Evolutionary conservation across 1,284 basidiomycete species (phyloP).

Genomic region (Boletus chippewaensis): DNA sequence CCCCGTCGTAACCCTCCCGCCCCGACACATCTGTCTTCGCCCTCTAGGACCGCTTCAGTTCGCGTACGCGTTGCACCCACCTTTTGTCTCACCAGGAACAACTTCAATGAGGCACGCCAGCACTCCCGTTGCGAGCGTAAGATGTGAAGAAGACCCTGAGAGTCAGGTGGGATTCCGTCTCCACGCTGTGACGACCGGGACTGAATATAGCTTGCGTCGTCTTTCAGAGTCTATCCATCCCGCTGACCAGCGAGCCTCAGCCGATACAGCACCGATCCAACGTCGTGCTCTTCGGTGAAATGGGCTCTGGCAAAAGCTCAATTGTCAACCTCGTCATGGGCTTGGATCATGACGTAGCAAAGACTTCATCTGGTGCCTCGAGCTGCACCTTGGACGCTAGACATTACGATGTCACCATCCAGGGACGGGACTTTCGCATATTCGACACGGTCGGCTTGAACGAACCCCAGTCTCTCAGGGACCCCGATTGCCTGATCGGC

Average conservation of each 20-base stretch:
- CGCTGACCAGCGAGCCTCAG: slow-evolving; percentile 9
- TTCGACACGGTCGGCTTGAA: slow-evolving; percentile 31
- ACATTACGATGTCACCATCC: slow-evolving; percentile 20
- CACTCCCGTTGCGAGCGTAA: not conserved
- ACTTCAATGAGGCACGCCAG: slow-evolving; percentile 8
- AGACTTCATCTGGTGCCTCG: slow-evolving; percentile 19
- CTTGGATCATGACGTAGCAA: slow-evolving; percentile 13
- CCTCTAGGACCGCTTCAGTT: not conserved
- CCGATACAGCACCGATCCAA: slow-evolving; percentile 16
- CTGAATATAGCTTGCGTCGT: slow-evolving; percentile 6
- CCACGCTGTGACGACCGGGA: not conserved
- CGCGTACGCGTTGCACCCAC: not conserved
- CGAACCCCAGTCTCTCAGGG: slow-evolving; percentile 26
- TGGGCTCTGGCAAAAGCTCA: slow-evolving; percentile 30
- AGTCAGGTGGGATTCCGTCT: slow-evolving; percentile 15
- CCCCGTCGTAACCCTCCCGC: not conserved
- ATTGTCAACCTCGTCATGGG: slow-evolving; percentile 26
- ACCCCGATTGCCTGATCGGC: slow-evolving; percentile 25
- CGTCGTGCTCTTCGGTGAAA: slow-evolving; percentile 25
- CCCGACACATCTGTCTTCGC: not conserved
- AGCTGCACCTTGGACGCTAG: slow-evolving; percentile 26
- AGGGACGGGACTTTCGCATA: slow-evolving; percentile 23
- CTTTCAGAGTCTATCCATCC: slow-evolving; percentile 6
- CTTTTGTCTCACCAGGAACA: not conserved
- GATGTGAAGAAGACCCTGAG: slow-evolving; percentile 1